These are phyloP conservation scores for Suillus americanus DNA, from an alignment of 768 basidiomycete species.

Conservation along the genomic window DNA sequence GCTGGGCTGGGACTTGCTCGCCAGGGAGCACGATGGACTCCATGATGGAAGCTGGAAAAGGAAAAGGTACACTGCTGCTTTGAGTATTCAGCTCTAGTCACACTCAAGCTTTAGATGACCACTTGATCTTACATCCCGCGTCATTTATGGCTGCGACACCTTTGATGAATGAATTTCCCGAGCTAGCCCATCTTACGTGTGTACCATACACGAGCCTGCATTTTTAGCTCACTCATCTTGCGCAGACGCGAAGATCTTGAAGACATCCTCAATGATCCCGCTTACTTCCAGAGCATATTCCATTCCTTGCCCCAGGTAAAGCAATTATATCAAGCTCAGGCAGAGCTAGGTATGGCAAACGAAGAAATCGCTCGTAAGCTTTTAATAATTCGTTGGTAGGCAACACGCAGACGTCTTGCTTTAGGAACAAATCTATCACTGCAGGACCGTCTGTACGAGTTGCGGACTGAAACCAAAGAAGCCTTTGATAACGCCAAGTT, in stretches of 20 bases:
- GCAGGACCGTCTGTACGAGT: constrained; percentile 70
- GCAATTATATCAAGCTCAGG: constrained; percentile 70
- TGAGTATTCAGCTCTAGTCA: no score
- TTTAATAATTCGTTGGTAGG: constrained; percentile 10
- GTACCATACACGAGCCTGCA: constrained; percentile 20
- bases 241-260: constrained; percentile 88
- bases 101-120: neutral
- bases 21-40: constrained; percentile 74
- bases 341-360: constrained; percentile 81
- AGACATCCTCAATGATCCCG: constrained; percentile 77
- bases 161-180: constrained; percentile 66
- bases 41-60: constrained; percentile 42
- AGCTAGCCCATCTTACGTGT: constrained; percentile 72
- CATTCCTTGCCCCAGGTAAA: constrained; percentile 77
- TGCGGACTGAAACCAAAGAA: constrained; percentile 81
- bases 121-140: neutral
- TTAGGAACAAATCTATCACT: constrained; percentile 74
- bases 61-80: neutral
- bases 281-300: constrained; percentile 86
- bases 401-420: constrained; percentile 8
- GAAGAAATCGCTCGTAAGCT: constrained; percentile 81
- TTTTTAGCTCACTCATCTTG: constrained; percentile 12
- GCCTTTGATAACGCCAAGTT: constrained; percentile 86
- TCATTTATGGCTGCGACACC: constrained; percentile 35
- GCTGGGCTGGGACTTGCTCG: constrained; percentile 69